Conservation (phyloP, 306 rosid genomes). For the Gastrolobium bilobum region DNA sequence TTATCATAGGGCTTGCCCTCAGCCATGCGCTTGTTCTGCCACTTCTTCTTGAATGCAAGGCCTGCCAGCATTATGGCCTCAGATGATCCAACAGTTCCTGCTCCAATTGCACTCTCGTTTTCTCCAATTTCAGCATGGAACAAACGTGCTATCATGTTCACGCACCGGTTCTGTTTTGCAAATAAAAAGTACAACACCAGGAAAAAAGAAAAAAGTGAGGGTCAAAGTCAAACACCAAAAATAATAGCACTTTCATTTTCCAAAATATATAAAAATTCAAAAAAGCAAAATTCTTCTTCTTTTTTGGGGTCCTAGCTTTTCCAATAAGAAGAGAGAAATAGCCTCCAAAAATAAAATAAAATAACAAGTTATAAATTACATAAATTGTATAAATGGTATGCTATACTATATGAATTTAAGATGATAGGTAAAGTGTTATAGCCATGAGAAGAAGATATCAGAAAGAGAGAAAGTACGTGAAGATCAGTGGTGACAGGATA, state of each 20-base stretch:
- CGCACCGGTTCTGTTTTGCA: constrained; percentile 68
- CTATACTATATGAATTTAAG: too few relatives aligned
- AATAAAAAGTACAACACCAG: background rate
- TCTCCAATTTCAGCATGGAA: constrained; percentile 73
- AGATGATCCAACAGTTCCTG: constrained; percentile 83
- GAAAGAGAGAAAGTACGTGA: constrained; percentile 51
- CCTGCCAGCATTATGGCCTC: constrained; percentile 94
- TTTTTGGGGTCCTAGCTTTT: too few relatives aligned
- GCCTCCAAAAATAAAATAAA: too few relatives aligned
- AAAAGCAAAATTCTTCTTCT: too few relatives aligned
- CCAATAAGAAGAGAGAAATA: too few relatives aligned
- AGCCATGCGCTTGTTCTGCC: constrained; percentile 77
- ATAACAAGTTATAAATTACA: too few relatives aligned
- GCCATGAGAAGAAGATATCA: background rate
- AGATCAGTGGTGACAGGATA: constrained; percentile 86
- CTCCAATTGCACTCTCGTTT: constrained; percentile 64
- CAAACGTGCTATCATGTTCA: constrained; percentile 78
- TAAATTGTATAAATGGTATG: too few relatives aligned
- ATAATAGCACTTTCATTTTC: background rate
- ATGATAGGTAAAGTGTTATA: too few relatives aligned
- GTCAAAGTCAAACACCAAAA: background rate
- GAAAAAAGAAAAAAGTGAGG: background rate
- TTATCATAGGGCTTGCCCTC: constrained; percentile 67
- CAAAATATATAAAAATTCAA: background rate
- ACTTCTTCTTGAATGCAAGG: constrained; percentile 82